Evolutionary conservation across 371 early-diverging fungal species (phyloP).

Genomic region (Batrachochytrium dendrobatidis): DNA sequence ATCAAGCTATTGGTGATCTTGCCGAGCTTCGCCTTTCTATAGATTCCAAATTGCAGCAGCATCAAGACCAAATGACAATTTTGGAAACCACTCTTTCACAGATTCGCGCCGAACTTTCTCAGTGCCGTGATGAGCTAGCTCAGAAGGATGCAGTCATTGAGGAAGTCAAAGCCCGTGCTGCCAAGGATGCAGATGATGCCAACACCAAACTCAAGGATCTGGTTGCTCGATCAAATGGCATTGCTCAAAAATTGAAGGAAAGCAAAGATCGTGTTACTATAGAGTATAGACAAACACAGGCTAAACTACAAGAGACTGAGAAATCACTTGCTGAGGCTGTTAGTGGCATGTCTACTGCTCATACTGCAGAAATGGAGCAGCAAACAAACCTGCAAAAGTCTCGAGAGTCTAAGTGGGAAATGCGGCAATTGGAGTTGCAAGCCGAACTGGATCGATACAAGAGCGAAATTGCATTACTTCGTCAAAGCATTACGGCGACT

Average conservation of each 20-base stretch:
- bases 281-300: neutral
- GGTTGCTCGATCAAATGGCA: neutral
- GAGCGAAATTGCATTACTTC: neutral
- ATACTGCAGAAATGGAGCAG: neutral
- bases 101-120: constrained; percentile 1
- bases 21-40: neutral
- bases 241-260: neutral
- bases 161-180: neutral
- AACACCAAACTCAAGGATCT: neutral
- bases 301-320: neutral
- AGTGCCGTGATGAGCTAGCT: neutral
- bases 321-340: neutral
- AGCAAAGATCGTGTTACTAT: neutral
- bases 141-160: constrained; percentile 2
- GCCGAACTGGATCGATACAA: neutral
- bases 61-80: neutral
- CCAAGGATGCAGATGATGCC: neutral
- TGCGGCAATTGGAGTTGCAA: neutral
- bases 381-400: neutral
- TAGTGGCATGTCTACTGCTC: neutral
- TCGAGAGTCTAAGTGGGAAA: neutral
- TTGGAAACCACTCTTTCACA: constrained; percentile 4
- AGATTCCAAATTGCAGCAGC: neutral
- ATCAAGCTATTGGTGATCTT: neutral
- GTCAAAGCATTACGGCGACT: neutral